Evolutionary conservation across 495 filamentous ascomycete species (phyloP), one percentile per base, ranked within the genome.

Genomic region (Podospora pseudocomata): DNA sequence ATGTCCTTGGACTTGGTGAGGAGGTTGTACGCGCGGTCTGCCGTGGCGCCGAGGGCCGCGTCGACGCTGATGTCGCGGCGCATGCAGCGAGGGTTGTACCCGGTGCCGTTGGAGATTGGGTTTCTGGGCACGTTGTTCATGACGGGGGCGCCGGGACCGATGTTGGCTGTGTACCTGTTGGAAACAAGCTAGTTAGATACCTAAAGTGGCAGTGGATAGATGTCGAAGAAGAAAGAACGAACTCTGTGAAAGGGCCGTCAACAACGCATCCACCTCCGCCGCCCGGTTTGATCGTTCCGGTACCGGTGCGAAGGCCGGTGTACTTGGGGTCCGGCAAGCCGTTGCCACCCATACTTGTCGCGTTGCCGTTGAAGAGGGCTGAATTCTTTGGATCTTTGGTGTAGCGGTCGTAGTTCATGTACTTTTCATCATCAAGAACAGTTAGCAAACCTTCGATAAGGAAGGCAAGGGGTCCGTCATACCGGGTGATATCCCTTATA

Each of bases 381-480:
- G 77, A 79, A 27, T 79, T 78, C 18, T 67, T 34, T 2, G 78
- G 75, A 54, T 78, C 78, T 30, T 76, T 65, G 15, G 78, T 67
- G 61, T 79, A 80, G 32, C 77, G 75, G 54, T 79, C 78, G 66
- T 78, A 79, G 39, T 80, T 80, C 77, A 75, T 75, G 63, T 78
- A 78, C 70, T 39, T 66, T 32, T 4, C 23, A 23, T 23, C 23
- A 23, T 23, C 4, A 32, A 49, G 2, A 49, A 11, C 39, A 11
- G 39, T 72, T 64, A 89, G 91, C 26, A 86, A 86, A 74, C 89
- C 91, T 72, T 92, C 88, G 15, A 86, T 80, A n/a, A 85, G 81
- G 4, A 91, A 80, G 1, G 88, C 86, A 71, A 85, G 23, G 23
- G 23, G 1, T 23, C 23, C 23, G 23, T 23, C 23, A 23, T 89